Evolutionary conservation across 306 rosid species (phyloP).

Genomic region (Prunus kanzakura): DNA sequence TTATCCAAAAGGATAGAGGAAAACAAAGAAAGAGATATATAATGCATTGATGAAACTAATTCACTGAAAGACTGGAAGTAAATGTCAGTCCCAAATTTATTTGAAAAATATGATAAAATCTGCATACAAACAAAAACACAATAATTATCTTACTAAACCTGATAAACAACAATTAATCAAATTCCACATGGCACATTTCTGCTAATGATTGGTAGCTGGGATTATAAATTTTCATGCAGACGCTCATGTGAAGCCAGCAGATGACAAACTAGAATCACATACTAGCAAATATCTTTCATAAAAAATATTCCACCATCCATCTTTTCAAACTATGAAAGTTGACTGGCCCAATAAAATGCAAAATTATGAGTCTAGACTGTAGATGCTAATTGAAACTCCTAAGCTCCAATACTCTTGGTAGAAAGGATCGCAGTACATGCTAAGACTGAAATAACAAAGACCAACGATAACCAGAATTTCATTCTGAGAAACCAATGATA

Average conservation of each 20-base stretch:
- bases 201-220: conserved; percentile 10
- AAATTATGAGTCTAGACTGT: not conserved
- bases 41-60: not conserved
- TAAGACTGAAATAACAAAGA: conserved; percentile 20
- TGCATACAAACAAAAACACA: not conserved
- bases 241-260: conserved; percentile 9
- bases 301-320: conserved; percentile 9
- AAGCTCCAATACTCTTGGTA: conserved; percentile 25
- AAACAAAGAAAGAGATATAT: not conserved
- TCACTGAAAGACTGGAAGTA: not conserved
- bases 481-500: conserved; percentile 30
- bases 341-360: conserved; percentile 3
- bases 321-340: not conserved
- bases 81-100: not conserved
- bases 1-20: not conserved
- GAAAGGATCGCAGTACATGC: conserved; percentile 13
- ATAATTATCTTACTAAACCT: not conserved
- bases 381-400: conserved; percentile 25
- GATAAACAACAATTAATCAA: not conserved
- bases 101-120: not conserved
- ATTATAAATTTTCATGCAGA: conserved; percentile 1
- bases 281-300: conserved; percentile 7
- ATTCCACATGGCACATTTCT: not conserved
- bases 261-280: not conserved
- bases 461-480: conserved; percentile 14